phyloP scores from a whole-genome alignment of 441 rosid species.

The Gossypium gossypioides region DNA sequence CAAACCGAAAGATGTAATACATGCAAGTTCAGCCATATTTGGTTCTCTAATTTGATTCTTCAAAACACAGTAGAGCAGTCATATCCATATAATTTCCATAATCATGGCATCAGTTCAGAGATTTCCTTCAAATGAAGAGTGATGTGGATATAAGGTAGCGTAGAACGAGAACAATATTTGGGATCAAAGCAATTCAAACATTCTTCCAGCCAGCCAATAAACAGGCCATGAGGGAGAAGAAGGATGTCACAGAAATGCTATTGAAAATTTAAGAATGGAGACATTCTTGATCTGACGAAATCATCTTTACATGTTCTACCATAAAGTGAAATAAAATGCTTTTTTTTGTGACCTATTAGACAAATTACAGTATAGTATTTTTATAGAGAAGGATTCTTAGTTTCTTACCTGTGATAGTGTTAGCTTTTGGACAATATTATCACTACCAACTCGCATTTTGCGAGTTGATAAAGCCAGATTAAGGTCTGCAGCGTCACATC shows the following conservation, averaged over 20 bases:
- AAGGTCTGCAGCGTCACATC: slow-evolving; percentile 58
- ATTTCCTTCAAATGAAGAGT: neutral
- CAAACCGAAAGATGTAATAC: neutral
- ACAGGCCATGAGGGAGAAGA: neutral
- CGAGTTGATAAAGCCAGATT: slow-evolving; percentile 77
- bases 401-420: slow-evolving; percentile 72
- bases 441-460: slow-evolving; percentile 92
- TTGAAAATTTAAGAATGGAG: neutral
- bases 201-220: slow-evolving; percentile 1
- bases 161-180: neutral
- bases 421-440: slow-evolving; percentile 78
- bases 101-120: neutral
- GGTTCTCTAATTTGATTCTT: neutral
- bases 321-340: neutral
- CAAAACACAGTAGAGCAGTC: neutral
- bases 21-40: neutral
- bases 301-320: neutral
- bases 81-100: neutral
- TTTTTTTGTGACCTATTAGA: neutral
- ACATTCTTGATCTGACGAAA: neutral
- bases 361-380: neutral
- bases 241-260: neutral
- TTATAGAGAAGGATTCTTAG: slow-evolving; percentile 20
- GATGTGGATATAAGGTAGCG: neutral
- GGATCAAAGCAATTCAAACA: neutral